Evolutionary conservation across 2,329 filamentous ascomycete genomes (phyloP).

Genomic region (Penicillium sp.): DNA sequence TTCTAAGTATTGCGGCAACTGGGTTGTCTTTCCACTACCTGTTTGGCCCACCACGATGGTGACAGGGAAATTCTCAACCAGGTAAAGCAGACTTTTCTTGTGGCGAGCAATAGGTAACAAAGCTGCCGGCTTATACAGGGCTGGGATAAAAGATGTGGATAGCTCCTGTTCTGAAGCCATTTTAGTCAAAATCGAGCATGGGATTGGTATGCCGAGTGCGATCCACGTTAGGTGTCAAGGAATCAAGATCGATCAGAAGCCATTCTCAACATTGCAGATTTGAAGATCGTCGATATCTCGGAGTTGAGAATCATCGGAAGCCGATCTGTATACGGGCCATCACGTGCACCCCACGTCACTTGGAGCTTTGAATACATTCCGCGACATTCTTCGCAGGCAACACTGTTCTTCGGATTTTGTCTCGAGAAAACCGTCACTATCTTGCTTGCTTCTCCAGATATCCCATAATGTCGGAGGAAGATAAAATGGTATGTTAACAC

Average conservation of each 20-base stretch:
- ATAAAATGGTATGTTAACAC: slow-evolving; percentile 33
- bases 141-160: slow-evolving; percentile 64
- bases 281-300: slow-evolving; percentile 2
- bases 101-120: slow-evolving; percentile 87
- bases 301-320: slow-evolving; percentile 11
- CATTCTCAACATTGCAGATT: slow-evolving; percentile 8
- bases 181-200: slow-evolving; percentile 6
- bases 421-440: not conserved
- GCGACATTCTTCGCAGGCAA: slow-evolving; percentile 21
- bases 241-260: not conserved
- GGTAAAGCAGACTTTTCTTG: slow-evolving; percentile 75
- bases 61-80: slow-evolving; percentile 79
- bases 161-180: slow-evolving; percentile 49
- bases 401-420: slow-evolving; percentile 8
- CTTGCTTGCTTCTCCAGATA: not conserved
- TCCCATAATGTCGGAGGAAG: slow-evolving; percentile 38
- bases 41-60: slow-evolving; percentile 92
- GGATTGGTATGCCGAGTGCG: not conserved
- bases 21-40: slow-evolving; percentile 92
- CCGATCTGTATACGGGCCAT: slow-evolving; percentile 21
- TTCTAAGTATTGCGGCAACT: slow-evolving; percentile 89
- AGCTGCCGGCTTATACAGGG: slow-evolving; percentile 80
- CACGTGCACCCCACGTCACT: slow-evolving; percentile 31
- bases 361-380: slow-evolving; percentile 25
- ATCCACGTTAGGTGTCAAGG: not conserved